These are phyloP conservation scores for Cucurbita moschata DNA, from an alignment of 306 rosid genomes.

Conservation along the genomic window DNA sequence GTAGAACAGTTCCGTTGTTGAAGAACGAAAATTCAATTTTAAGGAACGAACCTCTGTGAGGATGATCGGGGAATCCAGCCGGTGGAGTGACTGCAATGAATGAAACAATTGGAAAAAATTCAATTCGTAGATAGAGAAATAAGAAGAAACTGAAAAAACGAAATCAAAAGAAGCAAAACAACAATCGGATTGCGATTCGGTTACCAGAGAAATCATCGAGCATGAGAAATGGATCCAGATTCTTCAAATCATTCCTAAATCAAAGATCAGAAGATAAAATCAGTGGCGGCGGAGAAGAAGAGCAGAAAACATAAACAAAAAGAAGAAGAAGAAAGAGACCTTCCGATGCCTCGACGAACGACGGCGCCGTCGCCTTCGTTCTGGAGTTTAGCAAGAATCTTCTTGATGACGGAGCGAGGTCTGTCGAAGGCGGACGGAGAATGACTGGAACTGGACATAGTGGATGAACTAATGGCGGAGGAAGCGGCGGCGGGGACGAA, in stretches of 20 bases:
- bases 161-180: no score
- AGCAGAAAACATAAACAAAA: background rate
- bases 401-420: slow-evolving; percentile 54
- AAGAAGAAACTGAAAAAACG: background rate
- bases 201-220: slow-evolving; percentile 44
- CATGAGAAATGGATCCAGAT: slow-evolving; percentile 49
- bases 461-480: slow-evolving; percentile 2
- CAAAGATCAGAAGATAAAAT: background rate
- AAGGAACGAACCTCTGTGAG: slow-evolving; percentile 38
- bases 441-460: slow-evolving; percentile 33
- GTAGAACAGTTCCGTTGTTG: background rate
- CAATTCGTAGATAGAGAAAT: background rate
- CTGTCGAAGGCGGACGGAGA: slow-evolving; percentile 16
- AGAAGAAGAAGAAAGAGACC: slow-evolving; percentile 7
- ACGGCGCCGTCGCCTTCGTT: slow-evolving; percentile 34
- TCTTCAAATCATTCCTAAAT: slow-evolving; percentile 30
- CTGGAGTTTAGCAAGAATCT: slow-evolving; percentile 29
- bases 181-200: background rate
- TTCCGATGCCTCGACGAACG: slow-evolving; percentile 43
- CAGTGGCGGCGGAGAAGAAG: background rate
- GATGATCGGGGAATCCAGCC: slow-evolving; percentile 62
- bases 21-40: background rate
- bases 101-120: background rate
- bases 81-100: slow-evolving; percentile 37
- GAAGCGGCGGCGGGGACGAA: background rate